Evolutionary conservation across 441 rosid species (phyloP).

Genomic region (Croton laevigatus): DNA sequence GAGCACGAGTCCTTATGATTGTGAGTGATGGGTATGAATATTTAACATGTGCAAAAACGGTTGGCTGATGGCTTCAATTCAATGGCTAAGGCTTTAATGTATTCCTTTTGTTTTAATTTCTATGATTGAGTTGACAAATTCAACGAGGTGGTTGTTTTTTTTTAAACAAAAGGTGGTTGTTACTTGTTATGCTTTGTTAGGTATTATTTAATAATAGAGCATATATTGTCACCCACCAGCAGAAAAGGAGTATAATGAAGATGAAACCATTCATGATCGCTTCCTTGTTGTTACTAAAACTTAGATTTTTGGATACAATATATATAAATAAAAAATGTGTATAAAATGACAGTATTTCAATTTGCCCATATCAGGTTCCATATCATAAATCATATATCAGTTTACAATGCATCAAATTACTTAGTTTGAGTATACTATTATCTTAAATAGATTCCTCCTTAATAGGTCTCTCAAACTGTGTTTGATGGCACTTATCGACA

Average conservation of each 20-base stretch:
- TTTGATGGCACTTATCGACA: too few relatives aligned
- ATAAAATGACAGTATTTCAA: too few relatives aligned
- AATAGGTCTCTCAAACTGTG: too few relatives aligned
- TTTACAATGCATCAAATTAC: background rate
- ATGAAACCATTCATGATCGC: background rate
- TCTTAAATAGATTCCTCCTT: background rate
- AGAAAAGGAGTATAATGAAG: background rate
- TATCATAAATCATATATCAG: background rate
- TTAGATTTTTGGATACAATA: background rate
- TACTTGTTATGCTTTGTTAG: background rate
- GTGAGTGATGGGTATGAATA: background rate
- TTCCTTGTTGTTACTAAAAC: background rate
- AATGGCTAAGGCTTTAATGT: background rate
- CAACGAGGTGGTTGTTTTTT: slow-evolving; percentile 6
- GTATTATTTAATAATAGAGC: background rate
- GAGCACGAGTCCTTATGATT: background rate
- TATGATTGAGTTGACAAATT: background rate
- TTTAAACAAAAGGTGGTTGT: slow-evolving; percentile 1
- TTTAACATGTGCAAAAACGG: background rate
- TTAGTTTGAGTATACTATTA: background rate
- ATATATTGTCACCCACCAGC: background rate
- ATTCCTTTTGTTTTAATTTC: too few relatives aligned
- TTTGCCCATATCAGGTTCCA: background rate
- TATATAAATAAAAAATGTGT: too few relatives aligned
- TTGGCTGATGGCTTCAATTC: background rate